These are phyloP conservation scores for Pseudohyphozyma bogoriensis DNA, from an alignment of 768 basidiomycete genomes.

Conservation along the genomic window DNA sequence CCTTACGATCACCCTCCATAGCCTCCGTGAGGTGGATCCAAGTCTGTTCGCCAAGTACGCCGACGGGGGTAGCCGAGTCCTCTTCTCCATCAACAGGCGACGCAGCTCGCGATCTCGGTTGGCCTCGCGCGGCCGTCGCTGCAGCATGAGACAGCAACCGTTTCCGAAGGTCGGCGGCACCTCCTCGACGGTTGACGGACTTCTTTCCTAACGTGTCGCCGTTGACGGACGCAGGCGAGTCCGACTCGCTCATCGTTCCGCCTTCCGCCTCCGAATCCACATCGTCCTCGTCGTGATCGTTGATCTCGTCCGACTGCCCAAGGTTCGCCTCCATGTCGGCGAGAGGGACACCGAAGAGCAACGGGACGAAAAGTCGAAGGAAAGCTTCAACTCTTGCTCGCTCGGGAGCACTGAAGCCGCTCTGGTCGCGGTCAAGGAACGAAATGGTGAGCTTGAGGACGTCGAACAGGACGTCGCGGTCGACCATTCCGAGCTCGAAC, in stretches of 20 bases:
- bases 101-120: too few species aligned
- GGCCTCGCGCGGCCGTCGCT: constrained; percentile 40
- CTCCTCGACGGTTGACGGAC: constrained; percentile 27
- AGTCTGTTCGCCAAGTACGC: constrained; percentile 12
- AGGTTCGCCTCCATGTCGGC: constrained; percentile 43
- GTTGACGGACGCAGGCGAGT: constrained; percentile 4
- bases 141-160: constrained; percentile 62
- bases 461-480: constrained; percentile 73
- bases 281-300: constrained; percentile 45
- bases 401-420: constrained; percentile 54
- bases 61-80: neutral
- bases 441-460: constrained; percentile 73
- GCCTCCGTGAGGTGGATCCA: constrained; percentile 33
- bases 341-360: constrained; percentile 52
- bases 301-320: constrained; percentile 31
- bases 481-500: constrained; percentile 48
- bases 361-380: constrained; percentile 71
- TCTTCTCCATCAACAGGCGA: constrained; percentile 38
- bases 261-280: constrained; percentile 60
- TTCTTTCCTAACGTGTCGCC: constrained; percentile 21
- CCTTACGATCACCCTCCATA: constrained; percentile 45
- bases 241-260: constrained; percentile 38
- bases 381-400: constrained; percentile 77
- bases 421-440: constrained; percentile 76
- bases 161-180: constrained; percentile 61